These are phyloP conservation scores for Aspergillus terreus DNA, from an alignment of 2,329 filamentous ascomycete genomes.

Conservation along the genomic window DNA sequence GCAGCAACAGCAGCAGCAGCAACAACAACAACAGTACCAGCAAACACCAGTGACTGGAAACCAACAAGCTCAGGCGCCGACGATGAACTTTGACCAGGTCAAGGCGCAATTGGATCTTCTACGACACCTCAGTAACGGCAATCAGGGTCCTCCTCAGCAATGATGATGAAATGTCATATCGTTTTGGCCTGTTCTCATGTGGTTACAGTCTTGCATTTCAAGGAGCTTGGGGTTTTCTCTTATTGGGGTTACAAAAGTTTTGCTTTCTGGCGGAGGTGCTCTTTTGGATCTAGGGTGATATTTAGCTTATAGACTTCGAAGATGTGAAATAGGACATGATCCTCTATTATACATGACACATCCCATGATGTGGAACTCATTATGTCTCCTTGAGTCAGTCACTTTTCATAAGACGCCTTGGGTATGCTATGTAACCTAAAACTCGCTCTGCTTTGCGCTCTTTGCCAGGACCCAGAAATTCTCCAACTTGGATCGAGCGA, in stretches of 20 bases:
- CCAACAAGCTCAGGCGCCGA: slow-evolving; percentile 21
- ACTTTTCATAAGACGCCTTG: neutral
- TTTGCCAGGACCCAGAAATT: slow-evolving; percentile 93
- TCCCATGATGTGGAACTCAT: neutral
- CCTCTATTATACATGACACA: slow-evolving; percentile 2
- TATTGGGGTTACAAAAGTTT: neutral
- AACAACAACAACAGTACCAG: slow-evolving; percentile 33
- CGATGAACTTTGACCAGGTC: slow-evolving; percentile 39
- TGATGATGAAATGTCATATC: slow-evolving; percentile 14
- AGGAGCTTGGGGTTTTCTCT: slow-evolving; percentile 12
- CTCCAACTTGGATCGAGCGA: slow-evolving; percentile 82
- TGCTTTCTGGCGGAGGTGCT: neutral
- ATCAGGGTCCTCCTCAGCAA: slow-evolving; percentile 28
- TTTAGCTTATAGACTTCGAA: neutral
- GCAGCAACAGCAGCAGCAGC: slow-evolving; percentile 44
- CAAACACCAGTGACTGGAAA: slow-evolving; percentile 19
- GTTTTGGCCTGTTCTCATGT: slow-evolving; percentile 9
- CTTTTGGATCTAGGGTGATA: neutral
- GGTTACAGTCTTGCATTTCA: slow-evolving; percentile 19
- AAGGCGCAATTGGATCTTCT: slow-evolving; percentile 41
- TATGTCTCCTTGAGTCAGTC: neutral
- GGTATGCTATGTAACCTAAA: neutral
- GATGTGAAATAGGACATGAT: neutral
- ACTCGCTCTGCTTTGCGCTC: slow-evolving; percentile 46
- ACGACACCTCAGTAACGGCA: slow-evolving; percentile 33